Evolutionary conservation across 1,284 basidiomycete species (phyloP), one percentile per base, ranked within the genome.

Genomic region (Trichosporon inkin): DNA sequence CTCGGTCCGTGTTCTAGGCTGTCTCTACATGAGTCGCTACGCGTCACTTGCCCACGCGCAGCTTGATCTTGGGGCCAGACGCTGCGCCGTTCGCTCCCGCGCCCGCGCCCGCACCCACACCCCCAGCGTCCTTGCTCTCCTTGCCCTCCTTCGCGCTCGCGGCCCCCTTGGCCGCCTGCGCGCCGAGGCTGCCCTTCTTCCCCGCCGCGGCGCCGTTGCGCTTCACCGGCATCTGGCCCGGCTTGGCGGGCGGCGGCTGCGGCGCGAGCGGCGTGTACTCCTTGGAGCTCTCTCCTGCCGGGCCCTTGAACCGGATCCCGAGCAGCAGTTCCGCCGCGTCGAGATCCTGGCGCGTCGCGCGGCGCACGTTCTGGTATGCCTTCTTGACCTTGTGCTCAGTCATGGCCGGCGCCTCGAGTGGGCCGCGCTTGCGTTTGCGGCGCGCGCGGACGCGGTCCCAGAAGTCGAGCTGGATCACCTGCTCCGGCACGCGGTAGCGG

Each of bases 401-500:
- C 19, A 37, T 41, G 6, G 57, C 62, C 1, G 58, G 62, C n/a
- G 58, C 62, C n/a, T 60, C 62, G 28, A 20, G 36, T 14, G 22
- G 10, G 7, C 34, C 39, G 24, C 39, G 20, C 77, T 89, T 93
- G 44, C 44, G 44, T 22, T 49, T 49, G 44, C 44, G 44, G 13
- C 44, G 44, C 44, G 44, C 44, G 22, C 28, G 22, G 22, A 49
- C 22, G 10, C 44, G 44, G 61, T 86, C 87, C 94, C 95, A 99
- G 71, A 99, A 99, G 74, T 98, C 95, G 53, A 98, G 83, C 56
- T 90, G 84, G 65, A 99, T 89, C 52, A 93, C 84, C 64, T 87
- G 85, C 76, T 99, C 96, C 2, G 95, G 95, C n/a, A 99, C 87
- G 65, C 92, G 83, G 78, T 94, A 98, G 55, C 88, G 84, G 62